These are phyloP conservation scores for Talaromyces funiculosus DNA, from an alignment of 2,329 filamentous ascomycete species.

Conservation along the genomic window DNA sequence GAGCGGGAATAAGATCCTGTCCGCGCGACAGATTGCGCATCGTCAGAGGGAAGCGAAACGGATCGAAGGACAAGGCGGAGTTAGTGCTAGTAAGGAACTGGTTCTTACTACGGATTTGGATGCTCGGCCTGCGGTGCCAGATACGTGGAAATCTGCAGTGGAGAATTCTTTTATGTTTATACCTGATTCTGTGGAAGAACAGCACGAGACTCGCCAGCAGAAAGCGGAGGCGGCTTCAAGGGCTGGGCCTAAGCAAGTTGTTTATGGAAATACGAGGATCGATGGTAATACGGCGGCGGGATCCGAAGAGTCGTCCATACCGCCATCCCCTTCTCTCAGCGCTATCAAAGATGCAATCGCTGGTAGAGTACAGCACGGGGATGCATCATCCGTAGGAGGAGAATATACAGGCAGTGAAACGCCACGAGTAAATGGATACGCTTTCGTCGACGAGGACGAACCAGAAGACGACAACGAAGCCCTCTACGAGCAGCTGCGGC, in stretches of 20 bases:
- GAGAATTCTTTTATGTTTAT: constrained; percentile 84
- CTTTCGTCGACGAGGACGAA: constrained; percentile 79
- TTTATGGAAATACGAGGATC: constrained; percentile 79
- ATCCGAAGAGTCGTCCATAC: constrained; percentile 43
- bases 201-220: constrained; percentile 57
- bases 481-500: constrained; percentile 23
- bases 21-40: constrained; percentile 56
- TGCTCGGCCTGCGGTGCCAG: constrained; percentile 68
- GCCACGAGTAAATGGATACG: constrained; percentile 85
- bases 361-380: constrained; percentile 58
- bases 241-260: constrained; percentile 69
- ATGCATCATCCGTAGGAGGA: constrained; percentile 50
- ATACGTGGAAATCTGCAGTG: constrained; percentile 68
- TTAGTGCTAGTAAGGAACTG: constrained; percentile 41
- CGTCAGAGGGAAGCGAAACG: constrained; percentile 59
- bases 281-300: constrained; percentile 36
- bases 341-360: constrained; percentile 79
- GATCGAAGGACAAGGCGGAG: constrained; percentile 58
- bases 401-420: constrained; percentile 64
- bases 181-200: constrained; percentile 48
- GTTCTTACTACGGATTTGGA: constrained; percentile 59
- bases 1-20: constrained; percentile 74
- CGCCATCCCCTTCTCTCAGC: constrained; percentile 76
- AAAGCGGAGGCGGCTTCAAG: constrained; percentile 64
- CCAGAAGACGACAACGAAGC: constrained; percentile 46